Evolutionary conservation across 495 filamentous ascomycete species (phyloP), one percentile per base, ranked within the genome.

Genomic region (Xylaria palmicola): DNA sequence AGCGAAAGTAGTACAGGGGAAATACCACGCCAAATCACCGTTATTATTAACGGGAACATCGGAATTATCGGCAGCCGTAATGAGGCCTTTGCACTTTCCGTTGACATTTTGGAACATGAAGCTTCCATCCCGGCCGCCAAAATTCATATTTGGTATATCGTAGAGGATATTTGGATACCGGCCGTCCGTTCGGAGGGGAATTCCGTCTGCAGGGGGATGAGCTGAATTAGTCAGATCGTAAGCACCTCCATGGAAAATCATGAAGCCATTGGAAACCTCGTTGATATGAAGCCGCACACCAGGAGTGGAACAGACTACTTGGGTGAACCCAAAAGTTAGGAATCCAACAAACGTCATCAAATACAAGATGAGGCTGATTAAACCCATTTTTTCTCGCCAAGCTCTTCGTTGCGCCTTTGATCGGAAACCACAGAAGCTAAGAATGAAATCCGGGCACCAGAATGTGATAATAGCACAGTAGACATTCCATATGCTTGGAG

Each of bases 61-160:
- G 3, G 93, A 93, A 20, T 76, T 81, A 2, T 81, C 75, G 3
- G 86, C 83, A 0, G 80, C 75, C 2, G 83, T 96, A 68, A 99
- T 96, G 6, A 98, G 73, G 2, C 84, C 91, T 75, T 98, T 99
- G 83, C 95, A 99, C 54, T 89, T 90, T 17, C 94, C 95, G 66
- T 99, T 99, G 71, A 99, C 95, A 66, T 97, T 94, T 72, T 99
- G 95, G 76, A 99, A 99, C 67, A 98, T 77, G 73, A 99, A 99
- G 68, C 92, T 97, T 47, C 90, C 92, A 73, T 99, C 95, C 68
- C 89, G 80, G 0, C 93, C 95, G 45, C 88, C 91, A 72, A 93
- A 86, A 7, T 9, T 37, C 69, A 89, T 89, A 56, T 84, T 78
- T 0, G 87, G 86, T 4, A 97, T 75, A 72, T 97, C 92, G 63